Conservation (phyloP, 441 rosid species). For the Erodium moschatum region DNA sequence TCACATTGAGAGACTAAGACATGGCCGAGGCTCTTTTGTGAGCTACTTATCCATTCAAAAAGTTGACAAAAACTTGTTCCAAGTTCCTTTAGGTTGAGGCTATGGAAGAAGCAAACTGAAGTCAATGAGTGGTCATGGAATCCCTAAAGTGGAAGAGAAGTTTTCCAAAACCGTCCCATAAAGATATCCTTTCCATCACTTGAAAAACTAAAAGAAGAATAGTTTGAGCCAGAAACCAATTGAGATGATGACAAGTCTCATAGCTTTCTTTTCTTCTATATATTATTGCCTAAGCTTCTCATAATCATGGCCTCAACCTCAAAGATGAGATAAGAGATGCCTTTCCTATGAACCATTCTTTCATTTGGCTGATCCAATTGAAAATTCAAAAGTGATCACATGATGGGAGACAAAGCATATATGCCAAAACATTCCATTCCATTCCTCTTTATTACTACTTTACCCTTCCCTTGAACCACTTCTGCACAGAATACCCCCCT, state of each 20-base stretch:
- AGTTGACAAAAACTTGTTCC: background rate
- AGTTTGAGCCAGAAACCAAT: background rate
- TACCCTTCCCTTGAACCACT: background rate
- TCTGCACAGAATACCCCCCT: background rate
- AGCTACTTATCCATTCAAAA: too few relatives aligned
- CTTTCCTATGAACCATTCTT: background rate
- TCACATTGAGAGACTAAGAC: too few relatives aligned
- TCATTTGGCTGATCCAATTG: background rate
- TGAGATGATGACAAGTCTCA: background rate
- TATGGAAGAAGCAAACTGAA: background rate
- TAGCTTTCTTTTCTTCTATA: background rate
- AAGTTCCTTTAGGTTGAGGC: background rate
- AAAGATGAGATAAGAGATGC: background rate
- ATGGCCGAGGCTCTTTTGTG: too few relatives aligned
- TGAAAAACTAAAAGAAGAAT: background rate
- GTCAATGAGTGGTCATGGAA: background rate
- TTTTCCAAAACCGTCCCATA: background rate
- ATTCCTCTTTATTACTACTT: background rate
- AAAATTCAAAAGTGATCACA: conserved; percentile 10
- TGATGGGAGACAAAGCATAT: conserved; percentile 6
- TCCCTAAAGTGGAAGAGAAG: background rate
- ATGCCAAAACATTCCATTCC: background rate
- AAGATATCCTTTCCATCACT: conserved; percentile 6
- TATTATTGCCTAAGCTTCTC: conserved; percentile 4
- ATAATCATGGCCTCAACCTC: background rate